Evolutionary conservation across 2,329 filamentous ascomycete species (phyloP).

Genomic region (Colletotrichum spinosum): DNA sequence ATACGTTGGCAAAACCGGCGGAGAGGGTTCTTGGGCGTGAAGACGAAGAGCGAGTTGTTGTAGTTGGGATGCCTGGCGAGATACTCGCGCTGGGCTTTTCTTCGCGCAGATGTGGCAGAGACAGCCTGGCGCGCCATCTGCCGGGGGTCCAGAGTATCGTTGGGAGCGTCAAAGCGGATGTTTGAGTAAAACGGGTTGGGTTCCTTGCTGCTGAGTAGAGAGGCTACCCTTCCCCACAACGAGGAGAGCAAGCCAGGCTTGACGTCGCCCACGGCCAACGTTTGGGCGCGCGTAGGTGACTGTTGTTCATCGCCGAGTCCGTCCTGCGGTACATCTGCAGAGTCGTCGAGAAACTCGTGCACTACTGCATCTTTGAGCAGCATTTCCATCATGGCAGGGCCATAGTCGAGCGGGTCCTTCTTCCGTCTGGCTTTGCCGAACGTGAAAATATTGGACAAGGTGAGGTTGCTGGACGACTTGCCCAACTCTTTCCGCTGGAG

Average conservation of each 20-base stretch:
- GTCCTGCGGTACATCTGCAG: constrained; percentile 58
- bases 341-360: constrained; percentile 90
- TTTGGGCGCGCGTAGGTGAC: constrained; percentile 45
- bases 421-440: constrained; percentile 69
- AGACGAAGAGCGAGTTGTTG: constrained; percentile 92
- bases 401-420: constrained; percentile 90
- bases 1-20: constrained; percentile 87
- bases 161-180: constrained; percentile 74
- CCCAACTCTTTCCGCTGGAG: constrained; percentile 90
- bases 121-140: constrained; percentile 93
- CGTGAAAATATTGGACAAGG: constrained; percentile 77
- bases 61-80: constrained; percentile 88
- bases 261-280: constrained; percentile 54
- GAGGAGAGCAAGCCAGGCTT: constrained; percentile 70
- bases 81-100: constrained; percentile 91
- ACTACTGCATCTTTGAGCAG: constrained; percentile 96
- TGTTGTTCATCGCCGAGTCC: constrained; percentile 49
- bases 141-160: constrained; percentile 84
- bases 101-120: constrained; percentile 82
- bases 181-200: constrained; percentile 96
- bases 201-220: constrained; percentile 72
- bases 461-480: constrained; percentile 77
- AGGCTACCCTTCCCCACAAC: constrained; percentile 70
- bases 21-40: constrained; percentile 81
- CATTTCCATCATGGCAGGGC: constrained; percentile 94